Percentiles rank a stretch among this genome's conserved stretches.
Conservation (phyloP, 768 basidiomycete species). For the Lentinula lateritia region DNA sequence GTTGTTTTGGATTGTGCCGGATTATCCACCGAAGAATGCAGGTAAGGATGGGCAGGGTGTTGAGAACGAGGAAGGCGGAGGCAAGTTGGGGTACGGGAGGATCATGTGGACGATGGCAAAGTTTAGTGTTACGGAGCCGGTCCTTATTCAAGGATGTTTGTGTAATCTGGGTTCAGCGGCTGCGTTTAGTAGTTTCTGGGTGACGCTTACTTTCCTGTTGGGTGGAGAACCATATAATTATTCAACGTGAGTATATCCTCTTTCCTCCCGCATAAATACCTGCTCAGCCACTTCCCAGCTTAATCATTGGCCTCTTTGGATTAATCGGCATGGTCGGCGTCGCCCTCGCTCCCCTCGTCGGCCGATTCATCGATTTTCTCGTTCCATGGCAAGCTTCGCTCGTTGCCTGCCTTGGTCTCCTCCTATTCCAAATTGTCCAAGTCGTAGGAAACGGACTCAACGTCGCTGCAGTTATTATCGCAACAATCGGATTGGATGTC, state of each 20-base stretch:
- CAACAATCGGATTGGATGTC: conserved; percentile 7
- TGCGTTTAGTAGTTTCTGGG: conserved; percentile 34
- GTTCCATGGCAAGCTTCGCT: conserved; percentile 66
- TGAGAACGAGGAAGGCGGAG: background rate
- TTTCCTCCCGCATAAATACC: too few species aligned
- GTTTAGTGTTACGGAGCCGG: conserved; percentile 52
- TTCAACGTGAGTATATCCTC: conserved; percentile 32
- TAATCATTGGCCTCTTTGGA: conserved; percentile 54
- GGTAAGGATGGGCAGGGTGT: conserved; percentile 17
- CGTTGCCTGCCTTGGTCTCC: conserved; percentile 39
- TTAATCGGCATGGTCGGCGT: conserved; percentile 52
- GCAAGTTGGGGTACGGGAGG: conserved; percentile 40
- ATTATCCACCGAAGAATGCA: conserved; percentile 50
- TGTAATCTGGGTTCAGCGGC: conserved; percentile 39
- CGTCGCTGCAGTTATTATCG: conserved; percentile 56
- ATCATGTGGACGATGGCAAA: conserved; percentile 55
- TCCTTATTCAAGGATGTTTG: conserved; percentile 45
- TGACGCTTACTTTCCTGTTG: conserved; percentile 58
- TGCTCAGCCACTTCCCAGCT: conserved; percentile 27
- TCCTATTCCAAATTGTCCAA: conserved; percentile 58
- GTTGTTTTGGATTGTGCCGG: conserved; percentile 48
- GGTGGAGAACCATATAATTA: conserved; percentile 53
- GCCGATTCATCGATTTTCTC: conserved; percentile 46
- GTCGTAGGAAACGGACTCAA: conserved; percentile 64
- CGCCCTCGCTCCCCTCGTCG: conserved; percentile 45